These are phyloP conservation scores for Tricholoma hemisulphureum DNA, from an alignment of 768 basidiomycete genomes.

Conservation along the genomic window DNA sequence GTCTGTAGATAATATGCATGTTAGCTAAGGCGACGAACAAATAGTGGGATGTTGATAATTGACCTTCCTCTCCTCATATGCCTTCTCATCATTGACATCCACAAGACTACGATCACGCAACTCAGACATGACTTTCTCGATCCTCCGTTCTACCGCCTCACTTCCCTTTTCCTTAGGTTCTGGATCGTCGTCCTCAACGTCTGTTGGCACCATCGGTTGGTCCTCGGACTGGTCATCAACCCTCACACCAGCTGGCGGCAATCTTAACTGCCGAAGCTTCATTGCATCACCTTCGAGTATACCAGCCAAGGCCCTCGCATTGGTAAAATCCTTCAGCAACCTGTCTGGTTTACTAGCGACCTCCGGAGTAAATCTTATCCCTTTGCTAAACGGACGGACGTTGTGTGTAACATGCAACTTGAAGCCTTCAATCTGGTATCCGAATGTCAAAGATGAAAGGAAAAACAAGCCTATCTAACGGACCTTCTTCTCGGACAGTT, in stretches of 20 bases:
- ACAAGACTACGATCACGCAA: slow-evolving; percentile 63
- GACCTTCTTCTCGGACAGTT: slow-evolving; percentile 86
- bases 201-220: slow-evolving; percentile 28
- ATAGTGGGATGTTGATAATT: slow-evolving; percentile 5
- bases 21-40: too few species aligned
- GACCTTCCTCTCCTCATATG: slow-evolving; percentile 72
- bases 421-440: slow-evolving; percentile 84
- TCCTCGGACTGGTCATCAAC: slow-evolving; percentile 30
- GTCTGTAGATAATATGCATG: slow-evolving; percentile 45
- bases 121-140: slow-evolving; percentile 73
- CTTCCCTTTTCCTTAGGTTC: slow-evolving; percentile 67
- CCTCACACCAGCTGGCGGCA: slow-evolving; percentile 27
- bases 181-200: slow-evolving; percentile 45
- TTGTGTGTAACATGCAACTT: slow-evolving; percentile 88
- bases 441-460: slow-evolving; percentile 3
- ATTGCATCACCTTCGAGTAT: slow-evolving; percentile 73
- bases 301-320: slow-evolving; percentile 67
- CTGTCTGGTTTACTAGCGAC: slow-evolving; percentile 78
- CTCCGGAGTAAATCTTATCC: slow-evolving; percentile 79
- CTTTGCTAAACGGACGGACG: slow-evolving; percentile 71
- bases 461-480: slow-evolving; percentile 11
- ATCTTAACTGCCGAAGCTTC: slow-evolving; percentile 46
- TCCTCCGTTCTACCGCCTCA: slow-evolving; percentile 76
- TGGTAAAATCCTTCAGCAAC: slow-evolving; percentile 76
- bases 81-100: slow-evolving; percentile 62